Base-by-base conservation (phyloP, 179 eudicot species). In the Beta lomatogona region DNA sequence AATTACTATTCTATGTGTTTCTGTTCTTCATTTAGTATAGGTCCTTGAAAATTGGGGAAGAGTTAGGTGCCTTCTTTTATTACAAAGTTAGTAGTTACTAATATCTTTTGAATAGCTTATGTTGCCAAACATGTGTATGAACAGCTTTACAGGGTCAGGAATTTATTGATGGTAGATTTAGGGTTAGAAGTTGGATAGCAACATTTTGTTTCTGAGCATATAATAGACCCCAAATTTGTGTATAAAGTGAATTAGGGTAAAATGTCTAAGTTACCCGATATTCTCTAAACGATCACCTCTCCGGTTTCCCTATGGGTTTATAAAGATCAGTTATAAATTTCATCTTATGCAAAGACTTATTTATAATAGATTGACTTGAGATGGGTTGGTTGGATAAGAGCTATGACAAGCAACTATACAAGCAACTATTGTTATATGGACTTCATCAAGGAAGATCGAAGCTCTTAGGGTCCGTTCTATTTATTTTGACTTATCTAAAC, bases 21-120 rank as follows among this genome's bases (percentile, higher is more conserved):
- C 12, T 54, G 46, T 75, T 77, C 54, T 80, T 78, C 80, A 80
- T 73, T 65, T 80, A 73, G 73, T 61, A 48, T 52, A 52, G 71
- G 52, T 45, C 31, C 16, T 78, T 83, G 14, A 55, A 18, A 48
- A 16, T 59, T 19, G 9, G 18, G 64, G 12, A 50, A 25, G 52
- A 52, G 71, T 65, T 79, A 67, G 50, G 71, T 53, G 81, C 74
- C 52, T 53, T 55, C 36, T 75, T 63, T 78, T 15, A 50, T 81
- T 81, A 58, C 54, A 31, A 6, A 74, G 22, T 53, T 77, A 61
- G 36, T 48, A 12, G 8, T 64, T 77, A 54, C 54, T 69, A 19
- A 67, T 82, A 57, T 5, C 68, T 78, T 52, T 28, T 58, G 45
- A 50, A n/a, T 64, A 6, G n/a, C 41, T 31, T 55, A n/a, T 50